Base-by-base conservation (phyloP, 2,329 filamentous ascomycete genomes). In the Neofusicoccum umdonicola region DNA sequence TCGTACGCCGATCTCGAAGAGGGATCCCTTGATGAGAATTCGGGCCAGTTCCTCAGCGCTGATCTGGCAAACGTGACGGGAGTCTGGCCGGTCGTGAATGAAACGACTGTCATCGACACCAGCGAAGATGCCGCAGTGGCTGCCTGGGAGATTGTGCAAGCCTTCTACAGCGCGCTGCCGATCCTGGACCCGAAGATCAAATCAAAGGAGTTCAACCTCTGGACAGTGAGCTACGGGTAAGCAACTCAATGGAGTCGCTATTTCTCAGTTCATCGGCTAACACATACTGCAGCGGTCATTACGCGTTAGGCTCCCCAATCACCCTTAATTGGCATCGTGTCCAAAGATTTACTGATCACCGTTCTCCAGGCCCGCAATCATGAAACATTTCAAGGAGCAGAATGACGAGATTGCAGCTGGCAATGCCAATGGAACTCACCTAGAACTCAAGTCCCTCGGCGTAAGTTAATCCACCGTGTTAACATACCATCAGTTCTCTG, bases 361-460 rank as follows among this genome's bases (percentile, higher is more conserved):
- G 3, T 5, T 39, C 69, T 84, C 83, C 67, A 82, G 82, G 3
- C 82, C 83, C 2, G 77, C 76, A 37, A 85, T 86, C 72, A 85
- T 81, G 76, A 81, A 83, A 65, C 81, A 85, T 69, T 86, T 87
- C 73, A 82, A 84, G 63, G 75, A 85, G 50, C 82, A 87, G 66
- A 87, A 86, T 63, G 72, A 81, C 64, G 77, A 79, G 37, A 85
- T 87, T 67, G 70, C 74, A 39, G 82, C 82, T 50, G 83, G 83
- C 8, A 77, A 73, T 0, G 66, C 74, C 12, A 69, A 79, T 1
- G 84, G 84, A 15, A 79, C 83, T 4, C 73, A 80, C 48, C 79
- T 87, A 3, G 76, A 82, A 35, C 84, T 86, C 62, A 82, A 85
- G 64, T 83, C 83, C 0, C 71, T 86, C 3, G 82, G 83, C 0